phyloP scores from a whole-genome alignment of 768 basidiomycete species.

The Suillus discolor region DNA sequence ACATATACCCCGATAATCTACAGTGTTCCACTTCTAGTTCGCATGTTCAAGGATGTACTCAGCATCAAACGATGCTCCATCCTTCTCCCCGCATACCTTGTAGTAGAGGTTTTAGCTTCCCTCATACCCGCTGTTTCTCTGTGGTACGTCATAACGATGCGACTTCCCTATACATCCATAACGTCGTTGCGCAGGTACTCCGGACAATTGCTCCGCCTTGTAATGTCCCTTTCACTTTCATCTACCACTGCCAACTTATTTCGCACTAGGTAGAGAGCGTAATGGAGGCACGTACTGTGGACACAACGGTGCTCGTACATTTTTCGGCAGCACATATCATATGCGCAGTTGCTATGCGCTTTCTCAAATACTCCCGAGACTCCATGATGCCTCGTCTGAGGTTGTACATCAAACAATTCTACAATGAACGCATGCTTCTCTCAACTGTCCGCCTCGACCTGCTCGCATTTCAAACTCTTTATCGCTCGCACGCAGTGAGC shows the following conservation, averaged over 20 bases:
- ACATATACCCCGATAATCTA: constrained; percentile 47
- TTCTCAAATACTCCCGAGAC: constrained; percentile 43
- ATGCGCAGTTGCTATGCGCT: constrained; percentile 48
- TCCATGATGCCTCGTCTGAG: constrained; percentile 55
- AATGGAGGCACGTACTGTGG: constrained; percentile 62
- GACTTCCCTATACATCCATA: constrained; percentile 4
- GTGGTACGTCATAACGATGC: constrained; percentile 43
- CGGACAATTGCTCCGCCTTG: constrained; percentile 64
- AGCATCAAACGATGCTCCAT: constrained; percentile 53
- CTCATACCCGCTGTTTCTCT: constrained; percentile 65
- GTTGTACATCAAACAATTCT: constrained; percentile 58
- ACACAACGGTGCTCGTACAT: constrained; percentile 55
- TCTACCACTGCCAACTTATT: constrained; percentile 15
- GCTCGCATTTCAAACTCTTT: constrained; percentile 56
- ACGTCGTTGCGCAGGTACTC: constrained; percentile 50
- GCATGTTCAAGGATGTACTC: constrained; percentile 64
- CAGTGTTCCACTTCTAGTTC: constrained; percentile 60
- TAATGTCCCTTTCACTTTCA: constrained; percentile 32
- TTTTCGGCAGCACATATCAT: constrained; percentile 56
- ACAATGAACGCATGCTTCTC: constrained; percentile 62
- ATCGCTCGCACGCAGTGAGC: constrained; percentile 60
- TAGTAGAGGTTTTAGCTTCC: constrained; percentile 44
- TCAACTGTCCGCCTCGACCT: constrained; percentile 74
- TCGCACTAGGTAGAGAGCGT: constrained; percentile 59
- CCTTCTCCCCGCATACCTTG: constrained; percentile 50